A percentile compares a stretch with the other conserved stretches of the same genome.
Evolutionary conservation across 441 rosid species (phyloP).

Genomic region (Syzygium syzygioides): DNA sequence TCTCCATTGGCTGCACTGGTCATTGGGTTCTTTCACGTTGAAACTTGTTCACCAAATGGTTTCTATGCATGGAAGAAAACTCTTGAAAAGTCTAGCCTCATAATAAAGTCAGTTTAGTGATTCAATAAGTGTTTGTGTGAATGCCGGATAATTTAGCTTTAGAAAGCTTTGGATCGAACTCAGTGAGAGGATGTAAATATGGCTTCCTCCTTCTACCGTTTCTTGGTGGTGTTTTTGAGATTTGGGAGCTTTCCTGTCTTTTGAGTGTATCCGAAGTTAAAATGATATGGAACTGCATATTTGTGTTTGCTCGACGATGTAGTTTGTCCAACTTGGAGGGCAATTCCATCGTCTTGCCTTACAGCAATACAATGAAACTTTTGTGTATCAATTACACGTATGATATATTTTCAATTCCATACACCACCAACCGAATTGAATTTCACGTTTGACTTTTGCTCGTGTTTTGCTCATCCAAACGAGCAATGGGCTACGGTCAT

Average conservation of each 20-base stretch:
- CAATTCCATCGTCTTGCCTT: neutral
- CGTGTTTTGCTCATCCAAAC: no score
- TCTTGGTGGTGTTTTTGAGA: neutral
- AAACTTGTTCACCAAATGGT: neutral
- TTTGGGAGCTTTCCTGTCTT: neutral
- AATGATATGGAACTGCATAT: neutral
- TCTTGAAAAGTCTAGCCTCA: no score
- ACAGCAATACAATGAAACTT: neutral
- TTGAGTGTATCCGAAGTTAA: neutral
- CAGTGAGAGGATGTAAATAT: neutral
- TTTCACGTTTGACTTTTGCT: no score
- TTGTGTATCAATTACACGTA: neutral
- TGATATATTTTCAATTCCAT: neutral
- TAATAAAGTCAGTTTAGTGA: no score
- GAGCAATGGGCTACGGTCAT: no score
- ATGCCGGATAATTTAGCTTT: neutral
- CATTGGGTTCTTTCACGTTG: neutral
- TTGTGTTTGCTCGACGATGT: neutral
- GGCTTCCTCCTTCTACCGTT: neutral
- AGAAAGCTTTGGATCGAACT: neutral
- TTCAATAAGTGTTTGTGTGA: no score
- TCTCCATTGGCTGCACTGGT: neutral
- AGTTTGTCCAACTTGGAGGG: fast-evolving
- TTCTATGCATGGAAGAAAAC: neutral
- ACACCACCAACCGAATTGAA: neutral